Evolutionary conservation across 306 rosid species (phyloP).

Genomic region (Cucumis melo): DNA sequence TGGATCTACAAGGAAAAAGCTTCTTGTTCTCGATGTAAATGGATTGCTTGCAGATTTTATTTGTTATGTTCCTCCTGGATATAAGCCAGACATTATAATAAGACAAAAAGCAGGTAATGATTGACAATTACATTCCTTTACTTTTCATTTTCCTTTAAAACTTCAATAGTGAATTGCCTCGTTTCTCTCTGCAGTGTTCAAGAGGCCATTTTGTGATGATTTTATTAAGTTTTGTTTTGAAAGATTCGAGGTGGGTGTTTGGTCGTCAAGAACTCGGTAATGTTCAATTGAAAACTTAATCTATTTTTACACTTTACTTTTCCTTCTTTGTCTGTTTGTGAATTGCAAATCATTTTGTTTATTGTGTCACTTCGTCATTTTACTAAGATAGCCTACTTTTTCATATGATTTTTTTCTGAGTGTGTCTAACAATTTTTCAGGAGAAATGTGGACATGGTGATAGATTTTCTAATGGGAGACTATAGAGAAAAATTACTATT

Average conservation of each 20-base stretch:
- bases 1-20: slow-evolving; percentile 42
- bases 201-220: slow-evolving; percentile 77
- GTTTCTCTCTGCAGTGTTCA: slow-evolving; percentile 47
- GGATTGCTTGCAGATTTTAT: slow-evolving; percentile 83
- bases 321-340: neutral
- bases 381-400: neutral
- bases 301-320: slow-evolving; percentile 3
- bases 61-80: slow-evolving; percentile 2
- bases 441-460: slow-evolving; percentile 33
- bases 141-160: slow-evolving; percentile 3
- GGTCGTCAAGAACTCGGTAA: slow-evolving; percentile 91
- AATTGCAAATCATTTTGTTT: neutral
- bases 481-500: slow-evolving; percentile 48
- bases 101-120: slow-evolving; percentile 41
- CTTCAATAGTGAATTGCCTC: slow-evolving; percentile 16
- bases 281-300: slow-evolving; percentile 7
- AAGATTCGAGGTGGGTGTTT: slow-evolving; percentile 70
- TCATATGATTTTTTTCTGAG: neutral
- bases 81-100: slow-evolving; percentile 24
- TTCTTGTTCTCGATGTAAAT: slow-evolving; percentile 86
- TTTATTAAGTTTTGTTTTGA: slow-evolving; percentile 75
- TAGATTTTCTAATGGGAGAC: slow-evolving; percentile 38
- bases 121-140: neutral
- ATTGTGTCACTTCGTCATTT: neutral
- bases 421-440: slow-evolving; percentile 22